Evolutionary conservation across 2,329 filamentous ascomycete genomes (phyloP).

Genomic region (Rachicladosporium sp.): DNA sequence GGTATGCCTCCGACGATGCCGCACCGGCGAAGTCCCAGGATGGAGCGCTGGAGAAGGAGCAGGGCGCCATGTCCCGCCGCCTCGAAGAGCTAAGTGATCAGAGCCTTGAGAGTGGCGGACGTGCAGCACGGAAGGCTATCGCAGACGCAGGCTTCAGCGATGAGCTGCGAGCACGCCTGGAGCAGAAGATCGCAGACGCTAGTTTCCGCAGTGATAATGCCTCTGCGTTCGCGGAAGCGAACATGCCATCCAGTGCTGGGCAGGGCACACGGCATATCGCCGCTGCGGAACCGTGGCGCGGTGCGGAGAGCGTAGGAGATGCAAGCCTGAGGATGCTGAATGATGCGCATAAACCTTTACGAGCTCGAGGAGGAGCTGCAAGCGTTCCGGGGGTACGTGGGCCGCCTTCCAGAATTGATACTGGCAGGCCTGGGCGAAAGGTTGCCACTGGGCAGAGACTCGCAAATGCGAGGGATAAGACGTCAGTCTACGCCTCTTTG

Average conservation of each 20-base stretch:
- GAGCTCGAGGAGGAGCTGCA: constrained; percentile 18
- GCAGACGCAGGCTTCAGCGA: constrained; percentile 51
- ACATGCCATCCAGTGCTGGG: constrained; percentile 50
- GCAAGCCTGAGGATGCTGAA: constrained; percentile 67
- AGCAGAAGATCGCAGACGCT: constrained; percentile 46
- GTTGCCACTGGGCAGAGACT: constrained; percentile 37
- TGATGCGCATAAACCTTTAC: constrained; percentile 47
- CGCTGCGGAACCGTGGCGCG: constrained; percentile 61
- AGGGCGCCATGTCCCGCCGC: constrained; percentile 46
- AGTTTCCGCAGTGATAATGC: constrained; percentile 42
- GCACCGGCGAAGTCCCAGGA: constrained; percentile 2
- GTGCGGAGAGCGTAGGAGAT: constrained; percentile 62
- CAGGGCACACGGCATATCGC: constrained; percentile 58
- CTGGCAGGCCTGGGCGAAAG: constrained; percentile 27
- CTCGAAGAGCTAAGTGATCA: constrained; percentile 50
- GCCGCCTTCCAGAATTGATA: constrained; percentile 33
- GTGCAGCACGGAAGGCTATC: constrained; percentile 44
- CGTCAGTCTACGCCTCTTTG: constrained; percentile 41
- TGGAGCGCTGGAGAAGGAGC: constrained; percentile 19
- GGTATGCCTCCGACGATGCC: too few relatives aligned
- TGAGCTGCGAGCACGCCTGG: constrained; percentile 44
- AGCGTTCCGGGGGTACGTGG: constrained; percentile 28
- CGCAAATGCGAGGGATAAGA: constrained; percentile 47
- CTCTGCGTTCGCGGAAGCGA: constrained; percentile 40
- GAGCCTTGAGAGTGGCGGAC: constrained; percentile 41